Percentiles rank a stretch among this genome's conserved stretches.
Evolutionary conservation across 2,329 filamentous ascomycete genomes (phyloP).

Genomic region (Metarhizium humberi): DNA sequence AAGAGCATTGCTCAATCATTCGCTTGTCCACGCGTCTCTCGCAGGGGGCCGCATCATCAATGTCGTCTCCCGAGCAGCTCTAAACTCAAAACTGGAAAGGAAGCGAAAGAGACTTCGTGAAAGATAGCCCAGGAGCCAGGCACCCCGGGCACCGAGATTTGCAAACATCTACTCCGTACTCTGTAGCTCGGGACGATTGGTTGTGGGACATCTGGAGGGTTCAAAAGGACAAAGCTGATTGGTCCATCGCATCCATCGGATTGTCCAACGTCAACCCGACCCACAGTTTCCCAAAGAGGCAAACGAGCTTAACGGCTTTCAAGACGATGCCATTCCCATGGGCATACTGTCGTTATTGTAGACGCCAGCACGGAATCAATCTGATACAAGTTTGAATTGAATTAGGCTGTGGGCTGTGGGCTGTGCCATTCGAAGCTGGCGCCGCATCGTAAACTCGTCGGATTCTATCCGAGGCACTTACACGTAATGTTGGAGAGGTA

Average conservation of each 20-base stretch:
- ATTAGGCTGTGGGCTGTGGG: too few relatives aligned
- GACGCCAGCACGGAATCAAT: too few relatives aligned
- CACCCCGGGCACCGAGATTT: neutral
- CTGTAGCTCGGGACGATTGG: too few relatives aligned
- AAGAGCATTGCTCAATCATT: neutral
- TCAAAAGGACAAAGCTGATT: neutral
- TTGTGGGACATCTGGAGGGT: neutral
- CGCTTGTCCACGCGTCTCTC: neutral
- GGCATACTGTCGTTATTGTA: too few relatives aligned
- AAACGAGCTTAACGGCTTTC: neutral
- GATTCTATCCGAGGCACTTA: too few relatives aligned
- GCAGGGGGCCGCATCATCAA: neutral
- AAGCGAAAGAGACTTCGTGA: neutral
- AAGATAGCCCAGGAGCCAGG: too few relatives aligned
- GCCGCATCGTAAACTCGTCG: too few relatives aligned
- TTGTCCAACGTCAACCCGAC: neutral
- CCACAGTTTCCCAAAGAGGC: neutral
- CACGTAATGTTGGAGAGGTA: too few relatives aligned
- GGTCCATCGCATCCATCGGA: conserved; percentile 6
- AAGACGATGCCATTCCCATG: too few relatives aligned
- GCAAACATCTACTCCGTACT: neutral
- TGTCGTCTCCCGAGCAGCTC: neutral
- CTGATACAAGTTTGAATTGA: too few relatives aligned
- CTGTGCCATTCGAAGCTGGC: too few relatives aligned
- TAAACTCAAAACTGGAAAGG: too few relatives aligned